phyloP scores from a whole-genome alignment of 345 rosid genomes.

The Fremontodendron californicum region DNA sequence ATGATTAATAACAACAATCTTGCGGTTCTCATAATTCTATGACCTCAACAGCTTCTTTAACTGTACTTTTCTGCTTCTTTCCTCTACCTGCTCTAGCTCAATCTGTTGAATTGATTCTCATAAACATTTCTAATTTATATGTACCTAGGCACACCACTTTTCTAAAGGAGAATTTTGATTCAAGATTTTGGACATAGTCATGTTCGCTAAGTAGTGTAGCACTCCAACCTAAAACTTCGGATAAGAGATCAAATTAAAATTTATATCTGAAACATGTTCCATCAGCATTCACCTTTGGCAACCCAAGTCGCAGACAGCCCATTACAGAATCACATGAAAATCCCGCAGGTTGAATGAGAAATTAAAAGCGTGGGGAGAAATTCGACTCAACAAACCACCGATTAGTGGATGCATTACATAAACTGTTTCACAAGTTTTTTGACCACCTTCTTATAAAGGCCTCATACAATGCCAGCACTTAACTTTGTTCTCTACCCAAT shows the following conservation, averaged over 20 bases:
- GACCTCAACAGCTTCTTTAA: background rate
- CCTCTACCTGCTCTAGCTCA: constrained; percentile 10
- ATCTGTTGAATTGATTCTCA: no score
- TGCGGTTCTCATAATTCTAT: background rate
- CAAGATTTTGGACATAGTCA: background rate
- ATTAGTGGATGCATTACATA: constrained; percentile 34
- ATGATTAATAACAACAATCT: background rate
- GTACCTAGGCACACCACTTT: no score
- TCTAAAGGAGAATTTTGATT: background rate
- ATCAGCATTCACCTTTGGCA: background rate
- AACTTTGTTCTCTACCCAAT: constrained; percentile 12
- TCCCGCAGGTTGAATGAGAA: background rate
- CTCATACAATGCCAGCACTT: constrained; percentile 11
- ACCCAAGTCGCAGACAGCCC: no score
- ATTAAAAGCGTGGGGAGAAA: background rate
- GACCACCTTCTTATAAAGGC: constrained; percentile 1
- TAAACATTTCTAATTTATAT: no score
- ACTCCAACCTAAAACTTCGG: background rate
- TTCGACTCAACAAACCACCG: constrained; percentile 33
- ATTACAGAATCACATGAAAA: background rate
- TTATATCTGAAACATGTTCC: background rate
- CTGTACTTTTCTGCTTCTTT: background rate
- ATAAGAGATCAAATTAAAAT: background rate
- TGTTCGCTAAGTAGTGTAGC: background rate
- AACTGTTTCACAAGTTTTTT: constrained; percentile 12